phyloP scores from a whole-genome alignment of 768 basidiomycete species.

The Gelatoporia subvermispora region DNA sequence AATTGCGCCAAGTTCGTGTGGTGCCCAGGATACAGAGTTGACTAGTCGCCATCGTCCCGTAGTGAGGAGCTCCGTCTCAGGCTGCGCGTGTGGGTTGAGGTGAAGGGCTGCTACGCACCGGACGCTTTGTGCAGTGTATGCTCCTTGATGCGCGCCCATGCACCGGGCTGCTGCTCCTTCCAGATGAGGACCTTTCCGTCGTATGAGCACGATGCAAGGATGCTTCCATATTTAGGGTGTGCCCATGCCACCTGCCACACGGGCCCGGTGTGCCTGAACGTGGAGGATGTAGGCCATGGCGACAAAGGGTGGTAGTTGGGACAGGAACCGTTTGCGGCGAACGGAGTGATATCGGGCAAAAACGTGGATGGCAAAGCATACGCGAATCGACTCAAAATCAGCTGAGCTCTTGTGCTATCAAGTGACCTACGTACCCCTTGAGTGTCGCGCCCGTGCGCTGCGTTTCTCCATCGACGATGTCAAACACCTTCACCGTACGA shows the following conservation, averaged over 20 bases:
- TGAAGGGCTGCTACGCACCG: no score
- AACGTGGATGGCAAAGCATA: no score
- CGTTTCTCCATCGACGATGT: constrained; percentile 85
- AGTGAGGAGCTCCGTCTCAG: no score
- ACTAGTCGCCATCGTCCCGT: constrained; percentile 41
- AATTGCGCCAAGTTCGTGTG: constrained; percentile 94
- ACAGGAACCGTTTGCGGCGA: no score
- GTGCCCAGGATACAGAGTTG: constrained; percentile 99
- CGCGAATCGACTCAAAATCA: no score
- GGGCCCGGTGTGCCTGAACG: constrained; percentile 83
- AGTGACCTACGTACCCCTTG: constrained; percentile 80
- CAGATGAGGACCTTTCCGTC: constrained; percentile 98
- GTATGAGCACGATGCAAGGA: constrained; percentile 97
- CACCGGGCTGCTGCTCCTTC: constrained; percentile 79
- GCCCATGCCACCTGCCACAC: constrained; percentile 99
- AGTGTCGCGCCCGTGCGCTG: constrained; percentile 62
- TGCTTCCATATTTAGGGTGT: constrained; percentile 94
- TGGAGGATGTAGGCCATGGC: no score
- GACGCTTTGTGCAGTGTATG: constrained; percentile 92
- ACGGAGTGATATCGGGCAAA: no score
- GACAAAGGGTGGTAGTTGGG: no score
- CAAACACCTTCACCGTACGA: constrained; percentile 91
- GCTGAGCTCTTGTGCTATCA: no score
- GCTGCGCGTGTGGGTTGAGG: neutral
- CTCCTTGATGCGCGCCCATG: constrained; percentile 94